phyloP scores from a whole-genome alignment of 129 eudicot species.

The Lonicera japonica region DNA sequence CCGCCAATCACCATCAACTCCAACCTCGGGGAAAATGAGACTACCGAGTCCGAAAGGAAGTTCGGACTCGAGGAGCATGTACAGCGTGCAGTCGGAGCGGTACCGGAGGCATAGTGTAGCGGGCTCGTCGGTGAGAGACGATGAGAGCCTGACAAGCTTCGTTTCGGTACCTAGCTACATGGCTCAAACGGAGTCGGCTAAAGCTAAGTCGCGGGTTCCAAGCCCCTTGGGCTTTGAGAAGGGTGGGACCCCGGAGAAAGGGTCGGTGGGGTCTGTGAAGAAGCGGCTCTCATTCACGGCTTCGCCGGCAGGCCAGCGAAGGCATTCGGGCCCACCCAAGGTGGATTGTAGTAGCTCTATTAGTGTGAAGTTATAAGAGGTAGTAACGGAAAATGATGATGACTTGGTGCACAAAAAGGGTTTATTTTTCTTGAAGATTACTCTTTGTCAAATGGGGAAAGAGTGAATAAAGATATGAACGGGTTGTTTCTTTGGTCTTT shows the following conservation, averaged over 20 bases:
- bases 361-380: constrained; percentile 4
- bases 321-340: constrained; percentile 58
- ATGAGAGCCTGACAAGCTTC: constrained; percentile 73
- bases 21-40: constrained; percentile 44
- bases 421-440: neutral
- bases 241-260: constrained; percentile 38
- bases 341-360: constrained; percentile 33
- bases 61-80: constrained; percentile 59
- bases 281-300: constrained; percentile 73
- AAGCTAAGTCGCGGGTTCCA: constrained; percentile 54
- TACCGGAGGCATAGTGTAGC: constrained; percentile 60
- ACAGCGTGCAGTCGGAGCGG: constrained; percentile 59
- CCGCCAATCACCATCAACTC: constrained; percentile 74
- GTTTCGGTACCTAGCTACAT: constrained; percentile 65
- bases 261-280: constrained; percentile 53
- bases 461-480: constrained; percentile 1
- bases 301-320: constrained; percentile 56
- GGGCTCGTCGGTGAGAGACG: constrained; percentile 69
- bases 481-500: constrained; percentile 2
- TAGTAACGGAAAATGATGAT: neutral
- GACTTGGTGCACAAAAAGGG: too few species aligned
- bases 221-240: constrained; percentile 63
- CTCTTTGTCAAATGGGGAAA: constrained; percentile 9
- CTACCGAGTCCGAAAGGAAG: constrained; percentile 58
- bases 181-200: constrained; percentile 63